Evolutionary conservation across 2,329 filamentous ascomycete genomes (phyloP).

Genomic region (Fusarium pseudograminearum): DNA sequence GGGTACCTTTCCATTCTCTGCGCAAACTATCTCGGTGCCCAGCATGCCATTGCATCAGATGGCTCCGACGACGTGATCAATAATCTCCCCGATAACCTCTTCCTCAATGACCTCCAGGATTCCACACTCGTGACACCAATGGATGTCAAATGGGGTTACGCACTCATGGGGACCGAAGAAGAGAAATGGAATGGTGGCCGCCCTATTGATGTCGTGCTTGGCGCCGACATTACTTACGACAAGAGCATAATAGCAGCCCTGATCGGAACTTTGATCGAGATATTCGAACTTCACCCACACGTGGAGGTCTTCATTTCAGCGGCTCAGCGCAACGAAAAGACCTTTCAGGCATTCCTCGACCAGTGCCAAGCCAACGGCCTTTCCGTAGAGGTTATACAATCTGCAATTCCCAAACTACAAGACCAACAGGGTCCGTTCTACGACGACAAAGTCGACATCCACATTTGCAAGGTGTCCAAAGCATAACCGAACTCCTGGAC

Average conservation of each 20-base stretch:
- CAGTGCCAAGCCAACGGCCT: constrained; percentile 65
- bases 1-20: constrained; percentile 81
- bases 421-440: constrained; percentile 74
- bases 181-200: constrained; percentile 61
- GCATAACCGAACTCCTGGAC: constrained; percentile 24
- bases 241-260: constrained; percentile 71
- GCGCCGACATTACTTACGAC: constrained; percentile 85
- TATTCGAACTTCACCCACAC: constrained; percentile 68
- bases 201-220: constrained; percentile 73
- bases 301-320: constrained; percentile 75
- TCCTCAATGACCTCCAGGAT: constrained; percentile 73
- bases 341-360: constrained; percentile 73
- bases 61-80: constrained; percentile 79
- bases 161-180: constrained; percentile 69
- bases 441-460: constrained; percentile 68
- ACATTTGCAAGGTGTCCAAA: constrained; percentile 58
- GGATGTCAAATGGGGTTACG: constrained; percentile 74
- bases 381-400: constrained; percentile 58
- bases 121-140: constrained; percentile 60
- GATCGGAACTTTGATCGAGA: constrained; percentile 71
- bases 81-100: constrained; percentile 74
- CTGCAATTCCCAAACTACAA: constrained; percentile 53
- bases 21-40: constrained; percentile 71
- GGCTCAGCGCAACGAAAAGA: constrained; percentile 76
- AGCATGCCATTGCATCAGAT: constrained; percentile 76